Conservation (phyloP, 139 green algal species). For the Desmodesmus armatus region DNA sequence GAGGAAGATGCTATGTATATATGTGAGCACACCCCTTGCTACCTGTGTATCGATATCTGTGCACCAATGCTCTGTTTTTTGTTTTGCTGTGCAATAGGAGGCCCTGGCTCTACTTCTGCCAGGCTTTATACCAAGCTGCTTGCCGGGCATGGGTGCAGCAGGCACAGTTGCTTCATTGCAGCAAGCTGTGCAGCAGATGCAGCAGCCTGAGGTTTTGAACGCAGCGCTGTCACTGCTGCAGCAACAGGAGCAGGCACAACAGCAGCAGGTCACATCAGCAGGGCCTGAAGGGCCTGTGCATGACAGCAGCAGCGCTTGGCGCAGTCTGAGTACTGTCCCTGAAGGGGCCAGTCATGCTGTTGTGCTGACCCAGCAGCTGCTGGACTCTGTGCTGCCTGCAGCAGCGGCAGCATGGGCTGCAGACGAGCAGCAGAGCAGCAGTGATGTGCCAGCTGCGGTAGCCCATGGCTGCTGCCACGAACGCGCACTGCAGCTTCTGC, state of each 20-base stretch:
- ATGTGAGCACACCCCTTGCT: too few relatives aligned
- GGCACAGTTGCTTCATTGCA: background rate
- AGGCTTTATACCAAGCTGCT: conserved; percentile 16
- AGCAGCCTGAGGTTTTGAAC: background rate
- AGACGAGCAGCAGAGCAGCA: too few relatives aligned
- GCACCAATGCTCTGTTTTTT: too few relatives aligned
- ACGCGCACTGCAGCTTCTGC: conserved; percentile 29
- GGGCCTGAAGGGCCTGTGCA: background rate
- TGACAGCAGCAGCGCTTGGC: background rate
- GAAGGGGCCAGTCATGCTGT: background rate
- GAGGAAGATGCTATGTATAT: too few relatives aligned
- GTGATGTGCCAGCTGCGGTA: background rate
- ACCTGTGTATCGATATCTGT: too few relatives aligned
- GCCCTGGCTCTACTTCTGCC: background rate
- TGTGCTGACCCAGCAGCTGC: background rate
- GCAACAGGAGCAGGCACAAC: background rate
- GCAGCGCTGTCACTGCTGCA: background rate
- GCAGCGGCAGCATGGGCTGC: background rate
- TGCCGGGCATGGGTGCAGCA: background rate
- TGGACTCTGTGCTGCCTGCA: conserved; percentile 3
- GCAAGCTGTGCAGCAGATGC: background rate
- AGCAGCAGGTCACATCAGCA: background rate
- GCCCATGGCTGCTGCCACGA: conserved; percentile 18
- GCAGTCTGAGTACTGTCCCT: too few relatives aligned
- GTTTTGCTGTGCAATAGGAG: background rate